Base-by-base conservation (phyloP, 1,284 basidiomycete species). In the Sporisorium graminicola region DNA sequence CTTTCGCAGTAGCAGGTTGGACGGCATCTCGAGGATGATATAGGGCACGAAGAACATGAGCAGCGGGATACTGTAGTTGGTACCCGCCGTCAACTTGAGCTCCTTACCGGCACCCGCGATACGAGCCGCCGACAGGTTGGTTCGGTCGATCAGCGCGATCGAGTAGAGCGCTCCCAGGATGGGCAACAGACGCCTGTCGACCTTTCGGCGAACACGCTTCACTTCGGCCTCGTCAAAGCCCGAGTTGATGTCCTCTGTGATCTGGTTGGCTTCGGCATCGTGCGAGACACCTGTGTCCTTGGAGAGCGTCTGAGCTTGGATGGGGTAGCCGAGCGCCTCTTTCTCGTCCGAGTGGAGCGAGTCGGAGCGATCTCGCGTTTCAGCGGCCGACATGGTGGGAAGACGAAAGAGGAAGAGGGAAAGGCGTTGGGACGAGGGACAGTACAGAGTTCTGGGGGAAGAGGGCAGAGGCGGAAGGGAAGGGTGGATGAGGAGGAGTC, bases 1-100 rank as follows among this genome's bases (percentile, higher is more conserved):
- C 61, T 86, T 86, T 31, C 86, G 69, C 24, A 82, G 62, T 18
- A 79, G 76, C 55, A 82, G 51, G 64, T 80, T 77, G 58, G 73
- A 77, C 3, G 75, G 74, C 61, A 82, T 65, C 70, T 81, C 81
- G 56, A 82, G 63, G 20, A 79, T 42, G 56, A 82, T 82, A 77
- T 86, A 86, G 5, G 84, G 82, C 7, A 75, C 67, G 77, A 86
- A 86, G 77, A 88, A 87, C 73, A 87, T 77, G 66, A 87, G 84
- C 70, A 86, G 70, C 40, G 71, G 69, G n/a, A 77, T 56, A 35
- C 52, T 65, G 72, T 82, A 82, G 63, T 77, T 69, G 56, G 79
- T 62, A 24, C 68, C 78, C 13, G 86, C 86, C 12, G 58, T 65
- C 18, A 82, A 70, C 59, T 70, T 74, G 57, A 82, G 77, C 50